Evolutionary conservation across 2,329 filamentous ascomycete genomes (phyloP).

Genomic region (Beauveria australis): DNA sequence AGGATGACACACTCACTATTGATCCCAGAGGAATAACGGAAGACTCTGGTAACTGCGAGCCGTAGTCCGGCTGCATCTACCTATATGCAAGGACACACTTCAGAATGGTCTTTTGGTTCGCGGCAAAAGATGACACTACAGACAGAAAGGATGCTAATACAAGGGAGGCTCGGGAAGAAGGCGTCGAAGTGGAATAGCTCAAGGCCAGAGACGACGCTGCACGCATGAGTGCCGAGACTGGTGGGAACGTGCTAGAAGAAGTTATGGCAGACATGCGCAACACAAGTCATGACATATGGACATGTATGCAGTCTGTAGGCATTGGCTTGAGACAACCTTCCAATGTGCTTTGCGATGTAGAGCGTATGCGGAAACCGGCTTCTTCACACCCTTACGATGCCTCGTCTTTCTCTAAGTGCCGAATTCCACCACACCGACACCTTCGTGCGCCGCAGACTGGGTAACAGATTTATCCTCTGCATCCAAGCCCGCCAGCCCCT

Average conservation of each 20-base stretch:
- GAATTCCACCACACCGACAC: constrained; percentile 34
- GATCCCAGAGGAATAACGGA: constrained; percentile 19
- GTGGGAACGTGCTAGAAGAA: constrained; percentile 21
- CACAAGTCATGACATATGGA: constrained; percentile 19
- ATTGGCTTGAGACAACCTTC: background rate
- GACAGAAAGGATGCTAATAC: constrained; percentile 17
- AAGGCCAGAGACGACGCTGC: constrained; percentile 16
- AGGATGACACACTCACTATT: background rate
- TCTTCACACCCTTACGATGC: background rate
- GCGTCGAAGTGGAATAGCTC: constrained; percentile 18
- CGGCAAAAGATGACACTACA: constrained; percentile 25
- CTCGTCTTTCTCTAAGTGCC: constrained; percentile 24
- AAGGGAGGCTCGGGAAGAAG: constrained; percentile 24
- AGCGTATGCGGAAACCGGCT: background rate
- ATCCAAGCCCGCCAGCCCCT: constrained; percentile 3
- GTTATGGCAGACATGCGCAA: constrained; percentile 19
- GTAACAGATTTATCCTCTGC: background rate
- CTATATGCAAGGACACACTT: constrained; percentile 26
- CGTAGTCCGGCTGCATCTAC: constrained; percentile 27
- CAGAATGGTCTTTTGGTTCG: constrained; percentile 34
- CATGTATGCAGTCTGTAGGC: background rate
- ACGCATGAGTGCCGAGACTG: constrained; percentile 17
- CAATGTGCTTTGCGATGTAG: background rate
- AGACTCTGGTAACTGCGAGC: constrained; percentile 26
- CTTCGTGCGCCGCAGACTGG: constrained; percentile 18